phyloP scores from a whole-genome alignment of 345 rosid species.

The Physaria fendleri region DNA sequence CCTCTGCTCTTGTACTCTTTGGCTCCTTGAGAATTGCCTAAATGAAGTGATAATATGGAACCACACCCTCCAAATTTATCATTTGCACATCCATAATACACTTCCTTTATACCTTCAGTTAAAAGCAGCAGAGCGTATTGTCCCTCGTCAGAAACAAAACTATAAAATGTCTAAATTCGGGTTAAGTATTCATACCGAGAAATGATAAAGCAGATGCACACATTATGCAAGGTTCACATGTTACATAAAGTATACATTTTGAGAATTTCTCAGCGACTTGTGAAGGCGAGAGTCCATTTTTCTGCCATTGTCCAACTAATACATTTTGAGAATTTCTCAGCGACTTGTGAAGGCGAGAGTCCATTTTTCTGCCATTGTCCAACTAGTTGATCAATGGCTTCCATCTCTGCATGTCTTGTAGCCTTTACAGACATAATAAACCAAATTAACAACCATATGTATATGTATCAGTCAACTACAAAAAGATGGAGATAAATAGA shows the following conservation, averaged over 20 bases:
- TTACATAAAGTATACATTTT: constrained; percentile 57
- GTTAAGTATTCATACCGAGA: constrained; percentile 41
- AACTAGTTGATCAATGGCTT: constrained; percentile 70
- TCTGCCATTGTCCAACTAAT: constrained; percentile 53
- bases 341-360: constrained; percentile 49
- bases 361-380: constrained; percentile 53
- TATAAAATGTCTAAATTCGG: neutral
- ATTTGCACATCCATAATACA: constrained; percentile 67
- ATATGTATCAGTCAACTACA: neutral
- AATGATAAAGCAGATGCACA: constrained; percentile 82
- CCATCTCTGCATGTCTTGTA: constrained; percentile 95
- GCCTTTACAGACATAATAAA: constrained; percentile 38
- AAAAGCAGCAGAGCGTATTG: neutral
- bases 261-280: constrained; percentile 62
- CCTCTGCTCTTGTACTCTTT: constrained; percentile 50
- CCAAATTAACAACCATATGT: neutral
- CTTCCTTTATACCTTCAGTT: constrained; percentile 52
- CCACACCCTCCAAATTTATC: constrained; percentile 95
- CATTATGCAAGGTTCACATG: constrained; percentile 96
- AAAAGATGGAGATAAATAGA: neutral
- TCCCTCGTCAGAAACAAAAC: neutral
- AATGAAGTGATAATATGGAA: constrained; percentile 55
- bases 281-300: constrained; percentile 41
- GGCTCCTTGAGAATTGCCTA: constrained; percentile 32
- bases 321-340: constrained; percentile 55